Conservation (phyloP, 495 filamentous ascomycete genomes). For the Penicillium arizonense region DNA sequence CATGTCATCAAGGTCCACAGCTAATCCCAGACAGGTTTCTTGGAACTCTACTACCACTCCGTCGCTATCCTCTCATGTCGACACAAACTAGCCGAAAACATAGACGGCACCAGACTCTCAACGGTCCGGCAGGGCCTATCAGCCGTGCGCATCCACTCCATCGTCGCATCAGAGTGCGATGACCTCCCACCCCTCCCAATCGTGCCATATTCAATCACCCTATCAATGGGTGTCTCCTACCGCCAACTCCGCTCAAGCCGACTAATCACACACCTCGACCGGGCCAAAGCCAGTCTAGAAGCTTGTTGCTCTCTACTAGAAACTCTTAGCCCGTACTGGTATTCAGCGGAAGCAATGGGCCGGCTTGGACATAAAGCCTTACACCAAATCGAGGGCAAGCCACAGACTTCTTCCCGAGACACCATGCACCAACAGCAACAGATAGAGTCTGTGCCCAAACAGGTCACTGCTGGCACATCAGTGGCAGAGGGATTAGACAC, state of each 20-base stretch:
- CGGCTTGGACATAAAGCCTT: constrained; percentile 49
- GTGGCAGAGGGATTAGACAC: background rate
- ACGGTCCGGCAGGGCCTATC: constrained; percentile 62
- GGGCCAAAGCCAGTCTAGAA: constrained; percentile 60
- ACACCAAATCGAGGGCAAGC: constrained; percentile 26
- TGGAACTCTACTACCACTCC: constrained; percentile 70
- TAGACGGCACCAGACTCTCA: constrained; percentile 42
- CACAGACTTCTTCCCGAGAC: background rate
- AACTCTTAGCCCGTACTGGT: constrained; percentile 56
- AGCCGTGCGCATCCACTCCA: constrained; percentile 61
- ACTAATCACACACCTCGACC: constrained; percentile 59
- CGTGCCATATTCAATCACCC: constrained; percentile 63
- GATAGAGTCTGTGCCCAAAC: background rate
- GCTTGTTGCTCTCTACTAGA: constrained; percentile 57
- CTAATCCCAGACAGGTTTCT: constrained; percentile 41
- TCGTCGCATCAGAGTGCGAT: constrained; percentile 54
- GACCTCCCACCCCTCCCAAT: constrained; percentile 60
- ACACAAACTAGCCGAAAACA: constrained; percentile 34
- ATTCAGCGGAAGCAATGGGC: constrained; percentile 61
- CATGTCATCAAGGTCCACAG: background rate
- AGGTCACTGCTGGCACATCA: background rate
- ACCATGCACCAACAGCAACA: background rate
- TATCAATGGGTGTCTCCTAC: constrained; percentile 70
- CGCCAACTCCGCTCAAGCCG: constrained; percentile 67
- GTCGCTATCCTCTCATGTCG: constrained; percentile 62